Conservation (phyloP, 768 basidiomycete genomes). For the Hortiboletus campestris region DNA sequence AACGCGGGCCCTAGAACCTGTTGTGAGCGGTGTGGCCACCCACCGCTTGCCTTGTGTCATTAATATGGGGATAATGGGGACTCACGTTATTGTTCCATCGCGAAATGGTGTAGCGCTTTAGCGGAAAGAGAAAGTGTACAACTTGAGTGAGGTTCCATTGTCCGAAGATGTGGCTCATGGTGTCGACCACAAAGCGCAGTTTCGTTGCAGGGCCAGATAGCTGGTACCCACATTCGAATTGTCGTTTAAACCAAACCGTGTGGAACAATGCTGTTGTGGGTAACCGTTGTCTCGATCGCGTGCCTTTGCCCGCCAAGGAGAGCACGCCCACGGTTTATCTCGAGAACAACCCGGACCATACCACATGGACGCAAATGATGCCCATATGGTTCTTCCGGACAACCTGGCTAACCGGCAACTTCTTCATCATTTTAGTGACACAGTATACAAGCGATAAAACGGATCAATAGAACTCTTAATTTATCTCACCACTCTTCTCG, state of each 20-base stretch:
- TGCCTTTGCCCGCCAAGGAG: background rate
- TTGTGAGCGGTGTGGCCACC: background rate
- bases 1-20: background rate
- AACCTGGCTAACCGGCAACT: too few species aligned
- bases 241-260: conserved; percentile 38
- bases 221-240: conserved; percentile 16
- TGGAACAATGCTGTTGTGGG: conserved; percentile 9
- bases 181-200: background rate
- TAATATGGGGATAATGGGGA: conserved; percentile 10
- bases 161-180: background rate
- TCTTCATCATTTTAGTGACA: too few species aligned
- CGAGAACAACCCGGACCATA: too few species aligned
- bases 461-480: too few species aligned
- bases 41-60: conserved; percentile 17
- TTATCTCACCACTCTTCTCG: too few species aligned
- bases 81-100: conserved; percentile 11
- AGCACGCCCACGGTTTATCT: too few species aligned
- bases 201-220: conserved; percentile 45
- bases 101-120: background rate
- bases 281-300: conserved; percentile 23
- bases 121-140: background rate
- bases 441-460: too few species aligned
- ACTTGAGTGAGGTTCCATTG: background rate
- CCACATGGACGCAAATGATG: too few species aligned
- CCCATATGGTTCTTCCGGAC: too few species aligned